Conservation (phyloP, 768 basidiomycete species). For the Trametes cubensis region DNA sequence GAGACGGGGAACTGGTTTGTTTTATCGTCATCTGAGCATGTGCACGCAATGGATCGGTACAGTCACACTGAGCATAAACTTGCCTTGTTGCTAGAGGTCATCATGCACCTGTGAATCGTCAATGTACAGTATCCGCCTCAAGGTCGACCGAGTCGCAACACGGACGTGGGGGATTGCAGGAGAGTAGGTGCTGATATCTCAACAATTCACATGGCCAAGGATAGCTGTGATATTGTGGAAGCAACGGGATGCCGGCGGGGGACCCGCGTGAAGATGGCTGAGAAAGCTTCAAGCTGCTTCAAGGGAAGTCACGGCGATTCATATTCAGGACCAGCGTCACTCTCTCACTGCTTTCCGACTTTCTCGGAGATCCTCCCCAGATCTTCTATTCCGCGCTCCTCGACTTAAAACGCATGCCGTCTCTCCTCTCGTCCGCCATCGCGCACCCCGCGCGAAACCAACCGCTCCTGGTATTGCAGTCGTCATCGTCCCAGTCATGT, state of each 20-base stretch:
- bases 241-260: too few species aligned
- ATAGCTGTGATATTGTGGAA: too few species aligned
- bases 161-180: too few species aligned
- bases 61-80: background rate
- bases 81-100: background rate
- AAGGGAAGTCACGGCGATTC: background rate
- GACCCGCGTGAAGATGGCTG: background rate
- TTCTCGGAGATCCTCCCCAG: slow-evolving; percentile 3
- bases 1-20: slow-evolving; percentile 25
- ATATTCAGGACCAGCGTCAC: too few species aligned
- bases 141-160: too few species aligned
- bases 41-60: background rate
- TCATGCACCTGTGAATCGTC: too few species aligned
- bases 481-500: slow-evolving; percentile 32
- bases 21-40: too few species aligned
- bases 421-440: slow-evolving; percentile 29
- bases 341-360: background rate
- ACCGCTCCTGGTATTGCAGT: slow-evolving; percentile 31
- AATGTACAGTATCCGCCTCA: too few species aligned
- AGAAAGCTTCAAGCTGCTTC: background rate
- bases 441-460: slow-evolving; percentile 23
- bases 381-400: background rate
- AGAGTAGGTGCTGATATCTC: too few species aligned
- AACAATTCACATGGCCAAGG: too few species aligned
- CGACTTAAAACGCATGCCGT: slow-evolving; percentile 19